phyloP scores from a whole-genome alignment of 495 filamentous ascomycete species.

The Aspergillus carlsbadensis region DNA sequence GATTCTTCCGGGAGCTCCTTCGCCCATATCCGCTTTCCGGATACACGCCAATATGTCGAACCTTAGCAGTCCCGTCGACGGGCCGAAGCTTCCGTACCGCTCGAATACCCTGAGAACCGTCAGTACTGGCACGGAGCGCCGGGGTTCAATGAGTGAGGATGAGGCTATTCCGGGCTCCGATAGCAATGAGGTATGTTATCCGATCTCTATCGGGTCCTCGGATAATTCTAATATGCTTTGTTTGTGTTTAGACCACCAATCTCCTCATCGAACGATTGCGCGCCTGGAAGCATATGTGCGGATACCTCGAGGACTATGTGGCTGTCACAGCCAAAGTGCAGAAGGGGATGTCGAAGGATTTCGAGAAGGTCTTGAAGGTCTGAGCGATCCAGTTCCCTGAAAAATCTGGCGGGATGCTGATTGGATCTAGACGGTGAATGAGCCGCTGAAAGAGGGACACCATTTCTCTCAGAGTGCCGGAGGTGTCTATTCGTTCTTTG shows the following conservation, averaged over 20 bases:
- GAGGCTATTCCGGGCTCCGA: conserved; percentile 76
- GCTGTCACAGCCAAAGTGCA: conserved; percentile 78
- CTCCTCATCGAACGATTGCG: conserved; percentile 81
- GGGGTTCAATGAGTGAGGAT: conserved; percentile 48
- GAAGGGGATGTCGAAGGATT: conserved; percentile 85
- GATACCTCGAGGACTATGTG: conserved; percentile 88
- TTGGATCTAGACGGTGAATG: conserved; percentile 65
- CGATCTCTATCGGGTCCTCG: not conserved
- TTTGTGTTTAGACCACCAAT: conserved; percentile 58
- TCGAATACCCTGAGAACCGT: conserved; percentile 53
- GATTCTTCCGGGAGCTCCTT: not conserved
- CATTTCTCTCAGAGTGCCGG: conserved; percentile 88
- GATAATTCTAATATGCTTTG: conserved; percentile 5
- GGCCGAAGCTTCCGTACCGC: conserved; percentile 51
- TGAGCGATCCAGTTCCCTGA: conserved; percentile 7
- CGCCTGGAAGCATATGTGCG: conserved; percentile 94
- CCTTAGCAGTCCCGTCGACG: conserved; percentile 33
- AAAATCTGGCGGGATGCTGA: not conserved
- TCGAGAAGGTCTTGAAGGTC: conserved; percentile 91
- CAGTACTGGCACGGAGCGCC: conserved; percentile 43
- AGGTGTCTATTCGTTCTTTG: conserved; percentile 84
- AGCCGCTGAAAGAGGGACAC: conserved; percentile 80
- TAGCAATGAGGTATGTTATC: conserved; percentile 63
- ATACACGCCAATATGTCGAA: conserved; percentile 25
- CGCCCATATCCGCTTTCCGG: not conserved